phyloP scores from a whole-genome alignment of 768 basidiomycete genomes.

The Rhizopogon vesiculosus region DNA sequence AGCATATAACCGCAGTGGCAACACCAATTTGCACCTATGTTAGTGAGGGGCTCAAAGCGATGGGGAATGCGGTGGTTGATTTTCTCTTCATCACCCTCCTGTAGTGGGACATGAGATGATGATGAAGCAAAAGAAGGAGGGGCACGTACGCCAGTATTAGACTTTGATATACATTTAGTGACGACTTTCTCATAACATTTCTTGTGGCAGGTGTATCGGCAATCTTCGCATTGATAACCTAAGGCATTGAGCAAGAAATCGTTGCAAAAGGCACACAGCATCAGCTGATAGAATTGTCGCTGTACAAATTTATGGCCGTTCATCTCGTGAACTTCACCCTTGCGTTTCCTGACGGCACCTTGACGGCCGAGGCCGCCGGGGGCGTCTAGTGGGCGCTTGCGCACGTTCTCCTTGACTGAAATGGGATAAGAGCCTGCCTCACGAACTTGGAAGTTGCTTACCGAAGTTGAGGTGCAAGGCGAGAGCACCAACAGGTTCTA shows the following conservation, averaged over 20 bases:
- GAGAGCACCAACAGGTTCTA: slow-evolving; percentile 96
- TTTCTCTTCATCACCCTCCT: slow-evolving; percentile 98
- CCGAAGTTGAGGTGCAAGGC: slow-evolving; percentile 87
- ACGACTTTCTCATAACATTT: slow-evolving; percentile 99
- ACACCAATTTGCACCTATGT: slow-evolving; percentile 98
- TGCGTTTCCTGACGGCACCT: slow-evolving; percentile 96
- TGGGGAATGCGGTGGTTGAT: slow-evolving; percentile 99
- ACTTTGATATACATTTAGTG: slow-evolving; percentile 98
- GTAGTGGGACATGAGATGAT: slow-evolving; percentile 1
- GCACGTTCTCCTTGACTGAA: slow-evolving; percentile 95
- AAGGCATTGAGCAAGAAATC: slow-evolving; percentile 96
- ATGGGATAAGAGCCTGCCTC: slow-evolving; percentile 1
- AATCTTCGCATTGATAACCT: slow-evolving; percentile 99
- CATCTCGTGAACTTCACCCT: slow-evolving; percentile 98
- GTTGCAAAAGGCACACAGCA: slow-evolving; percentile 96
- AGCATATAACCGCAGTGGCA: slow-evolving; percentile 99
- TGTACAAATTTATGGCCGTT: slow-evolving; percentile 99
- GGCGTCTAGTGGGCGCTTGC: slow-evolving; percentile 91
- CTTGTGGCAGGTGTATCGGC: slow-evolving; percentile 98
- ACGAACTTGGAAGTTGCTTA: slow-evolving; percentile 35
- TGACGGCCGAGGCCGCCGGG: slow-evolving; percentile 93
- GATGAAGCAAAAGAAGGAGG: neutral
- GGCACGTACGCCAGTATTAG: slow-evolving; percentile 79
- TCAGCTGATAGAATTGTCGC: slow-evolving; percentile 96
- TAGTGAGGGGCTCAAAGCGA: slow-evolving; percentile 94